Conservation (phyloP, 257 asterid species). For the Parsonsia alboflavescens region DNA sequence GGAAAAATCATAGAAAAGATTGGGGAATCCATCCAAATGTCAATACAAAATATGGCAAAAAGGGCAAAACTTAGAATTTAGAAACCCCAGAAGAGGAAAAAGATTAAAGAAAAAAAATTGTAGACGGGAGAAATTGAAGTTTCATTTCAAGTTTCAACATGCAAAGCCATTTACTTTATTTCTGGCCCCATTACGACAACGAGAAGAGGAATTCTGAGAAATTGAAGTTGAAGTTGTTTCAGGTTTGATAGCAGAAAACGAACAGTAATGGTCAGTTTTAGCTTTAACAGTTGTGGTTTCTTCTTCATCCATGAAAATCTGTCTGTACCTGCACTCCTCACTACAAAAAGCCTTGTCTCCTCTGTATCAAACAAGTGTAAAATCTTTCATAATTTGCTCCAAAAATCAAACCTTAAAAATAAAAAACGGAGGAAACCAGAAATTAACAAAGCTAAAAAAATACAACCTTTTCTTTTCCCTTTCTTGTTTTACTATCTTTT, state of each 20-base stretch:
- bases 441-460: neutral
- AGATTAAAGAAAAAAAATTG: conserved; percentile 10
- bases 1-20: too few relatives aligned
- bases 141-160: conserved; percentile 27
- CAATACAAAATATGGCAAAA: conserved; percentile 9
- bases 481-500: neutral
- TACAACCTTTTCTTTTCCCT: neutral
- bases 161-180: conserved; percentile 51
- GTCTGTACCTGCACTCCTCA: conserved; percentile 87
- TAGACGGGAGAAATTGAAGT: neutral
- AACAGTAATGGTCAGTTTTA: conserved; percentile 39
- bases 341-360: conserved; percentile 90
- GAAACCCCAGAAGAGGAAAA: neutral
- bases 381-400: neutral
- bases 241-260: conserved; percentile 33
- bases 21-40: neutral
- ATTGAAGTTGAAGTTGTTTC: neutral
- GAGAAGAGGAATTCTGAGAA: conserved; percentile 19
- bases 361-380: conserved; percentile 30
- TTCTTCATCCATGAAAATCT: conserved; percentile 85
- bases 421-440: neutral
- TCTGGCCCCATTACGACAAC: conserved; percentile 33
- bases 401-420: neutral
- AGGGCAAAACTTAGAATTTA: conserved; percentile 3
- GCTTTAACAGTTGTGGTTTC: conserved; percentile 28